Evolutionary conservation across 805 yeast genomes (phyloP).

Genomic region (Cyberlindnera misumaiensis): DNA sequence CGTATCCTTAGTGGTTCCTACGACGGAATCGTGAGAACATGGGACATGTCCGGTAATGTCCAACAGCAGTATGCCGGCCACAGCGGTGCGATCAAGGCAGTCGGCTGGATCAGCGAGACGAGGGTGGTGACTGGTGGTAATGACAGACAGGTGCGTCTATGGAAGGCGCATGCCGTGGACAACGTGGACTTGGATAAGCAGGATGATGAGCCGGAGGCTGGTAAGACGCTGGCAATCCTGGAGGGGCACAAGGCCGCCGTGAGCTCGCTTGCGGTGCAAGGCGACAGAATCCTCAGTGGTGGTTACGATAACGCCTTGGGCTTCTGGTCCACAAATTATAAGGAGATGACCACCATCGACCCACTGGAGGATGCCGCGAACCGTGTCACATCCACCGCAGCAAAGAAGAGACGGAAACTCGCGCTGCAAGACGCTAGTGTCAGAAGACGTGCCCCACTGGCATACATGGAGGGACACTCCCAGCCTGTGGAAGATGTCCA

Average conservation of each 20-base stretch:
- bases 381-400: slow-evolving; percentile 59
- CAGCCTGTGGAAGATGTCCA: slow-evolving; percentile 84
- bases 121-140: slow-evolving; percentile 81
- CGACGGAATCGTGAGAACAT: slow-evolving; percentile 90
- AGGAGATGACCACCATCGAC: slow-evolving; percentile 69
- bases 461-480: slow-evolving; percentile 71
- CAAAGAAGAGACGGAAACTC: slow-evolving; percentile 82
- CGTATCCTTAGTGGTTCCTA: slow-evolving; percentile 82
- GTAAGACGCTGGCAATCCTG: slow-evolving; percentile 74
- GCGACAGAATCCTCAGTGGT: slow-evolving; percentile 71
- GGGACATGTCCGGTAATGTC: slow-evolving; percentile 75
- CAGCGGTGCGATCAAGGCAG: slow-evolving; percentile 77
- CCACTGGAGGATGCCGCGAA: slow-evolving; percentile 39
- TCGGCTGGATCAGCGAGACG: slow-evolving; percentile 69
- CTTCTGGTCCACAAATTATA: slow-evolving; percentile 82
- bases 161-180: slow-evolving; percentile 58
- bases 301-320: slow-evolving; percentile 77
- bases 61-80: slow-evolving; percentile 83
- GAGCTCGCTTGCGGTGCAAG: slow-evolving; percentile 51
- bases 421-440: slow-evolving; percentile 71
- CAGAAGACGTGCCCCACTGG: slow-evolving; percentile 75
- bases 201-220: slow-evolving; percentile 49
- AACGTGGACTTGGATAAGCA: slow-evolving; percentile 22
- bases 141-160: slow-evolving; percentile 81
- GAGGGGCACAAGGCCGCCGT: slow-evolving; percentile 90